Conservation (phyloP, 805 yeast genomes). For the Zygosaccharomyces bailii region DNA sequence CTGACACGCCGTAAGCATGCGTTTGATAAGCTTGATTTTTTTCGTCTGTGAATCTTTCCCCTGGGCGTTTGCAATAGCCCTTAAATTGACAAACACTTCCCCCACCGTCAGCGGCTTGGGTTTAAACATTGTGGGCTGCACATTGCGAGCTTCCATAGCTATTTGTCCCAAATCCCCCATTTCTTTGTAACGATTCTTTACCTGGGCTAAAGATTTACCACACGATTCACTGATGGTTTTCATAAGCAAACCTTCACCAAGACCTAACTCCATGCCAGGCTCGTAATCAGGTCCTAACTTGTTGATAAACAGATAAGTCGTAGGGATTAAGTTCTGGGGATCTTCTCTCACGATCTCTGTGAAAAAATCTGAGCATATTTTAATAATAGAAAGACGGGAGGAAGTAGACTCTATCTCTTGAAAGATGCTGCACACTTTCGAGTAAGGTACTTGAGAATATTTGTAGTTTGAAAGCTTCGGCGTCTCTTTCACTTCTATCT, state of each 20-base stretch:
- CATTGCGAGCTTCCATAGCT: slow-evolving; percentile 77
- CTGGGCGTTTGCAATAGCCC: slow-evolving; percentile 69
- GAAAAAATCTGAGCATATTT: slow-evolving; percentile 71
- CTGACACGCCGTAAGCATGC: slow-evolving; percentile 80
- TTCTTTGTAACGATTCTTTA: slow-evolving; percentile 70
- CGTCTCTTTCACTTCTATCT: background rate
- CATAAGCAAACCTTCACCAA: slow-evolving; percentile 84
- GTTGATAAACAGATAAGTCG: slow-evolving; percentile 83
- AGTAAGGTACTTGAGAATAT: slow-evolving; percentile 33
- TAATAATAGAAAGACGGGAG: slow-evolving; percentile 77
- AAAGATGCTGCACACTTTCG: slow-evolving; percentile 56
- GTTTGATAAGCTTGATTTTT: slow-evolving; percentile 76
- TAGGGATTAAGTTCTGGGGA: slow-evolving; percentile 55
- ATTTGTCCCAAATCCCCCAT: slow-evolving; percentile 89
- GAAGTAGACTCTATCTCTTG: slow-evolving; percentile 76
- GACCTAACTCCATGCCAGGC: slow-evolving; percentile 79
- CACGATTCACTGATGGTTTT: slow-evolving; percentile 89
- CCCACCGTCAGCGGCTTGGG: slow-evolving; percentile 76
- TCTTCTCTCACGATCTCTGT: slow-evolving; percentile 54
- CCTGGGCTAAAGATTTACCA: slow-evolving; percentile 69
- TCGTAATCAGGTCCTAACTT: slow-evolving; percentile 94
- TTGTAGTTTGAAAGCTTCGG: slow-evolving; percentile 1
- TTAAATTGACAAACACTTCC: slow-evolving; percentile 68
- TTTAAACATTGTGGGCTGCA: slow-evolving; percentile 90
- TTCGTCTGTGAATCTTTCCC: slow-evolving; percentile 80